Percentiles rank a stretch among this genome's conserved stretches.
phyloP scores from a whole-genome alignment of 345 rosid species.

The Psidium guajava region DNA sequence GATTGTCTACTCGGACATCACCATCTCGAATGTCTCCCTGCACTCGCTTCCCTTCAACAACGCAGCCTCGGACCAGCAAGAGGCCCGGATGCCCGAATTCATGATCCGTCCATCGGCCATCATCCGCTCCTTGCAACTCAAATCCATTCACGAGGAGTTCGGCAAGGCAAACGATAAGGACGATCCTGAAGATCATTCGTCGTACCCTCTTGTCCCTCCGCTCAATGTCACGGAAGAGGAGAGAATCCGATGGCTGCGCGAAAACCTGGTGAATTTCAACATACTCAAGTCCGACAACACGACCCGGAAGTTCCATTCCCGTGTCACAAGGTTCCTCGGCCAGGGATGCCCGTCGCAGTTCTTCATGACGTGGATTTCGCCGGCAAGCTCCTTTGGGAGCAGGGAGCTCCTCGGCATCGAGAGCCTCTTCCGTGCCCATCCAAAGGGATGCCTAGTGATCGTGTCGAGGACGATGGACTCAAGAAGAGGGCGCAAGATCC shows the following conservation, averaged over 20 bases:
- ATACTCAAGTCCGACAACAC: conserved; percentile 39
- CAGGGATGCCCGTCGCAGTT: conserved; percentile 39
- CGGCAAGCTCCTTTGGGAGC: conserved; percentile 29
- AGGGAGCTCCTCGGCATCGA: conserved; percentile 50
- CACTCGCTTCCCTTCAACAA: not conserved
- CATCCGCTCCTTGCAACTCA: conserved; percentile 10
- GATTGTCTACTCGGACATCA: conserved; percentile 23
- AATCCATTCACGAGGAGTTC: conserved; percentile 14
- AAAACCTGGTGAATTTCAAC: conserved; percentile 24
- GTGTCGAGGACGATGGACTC: conserved; percentile 62
- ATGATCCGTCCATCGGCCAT: not conserved
- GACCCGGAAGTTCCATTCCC: conserved; percentile 35
- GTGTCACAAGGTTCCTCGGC: conserved; percentile 37
- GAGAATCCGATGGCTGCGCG: conserved; percentile 38
- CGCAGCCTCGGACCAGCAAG: conserved; percentile 4
- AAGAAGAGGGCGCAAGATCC: conserved; percentile 24
- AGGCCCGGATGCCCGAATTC: not conserved
- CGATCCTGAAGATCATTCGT: not conserved
- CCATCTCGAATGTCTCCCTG: conserved; percentile 10
- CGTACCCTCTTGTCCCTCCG: conserved; percentile 28
- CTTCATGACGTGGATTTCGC: conserved; percentile 88
- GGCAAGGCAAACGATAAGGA: not conserved
- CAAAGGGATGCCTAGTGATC: conserved; percentile 55
- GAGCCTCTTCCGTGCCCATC: conserved; percentile 55
- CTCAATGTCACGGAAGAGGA: conserved; percentile 26